Evolutionary conservation across 768 basidiomycete genomes (phyloP).

Genomic region (Mycena vitilis): DNA sequence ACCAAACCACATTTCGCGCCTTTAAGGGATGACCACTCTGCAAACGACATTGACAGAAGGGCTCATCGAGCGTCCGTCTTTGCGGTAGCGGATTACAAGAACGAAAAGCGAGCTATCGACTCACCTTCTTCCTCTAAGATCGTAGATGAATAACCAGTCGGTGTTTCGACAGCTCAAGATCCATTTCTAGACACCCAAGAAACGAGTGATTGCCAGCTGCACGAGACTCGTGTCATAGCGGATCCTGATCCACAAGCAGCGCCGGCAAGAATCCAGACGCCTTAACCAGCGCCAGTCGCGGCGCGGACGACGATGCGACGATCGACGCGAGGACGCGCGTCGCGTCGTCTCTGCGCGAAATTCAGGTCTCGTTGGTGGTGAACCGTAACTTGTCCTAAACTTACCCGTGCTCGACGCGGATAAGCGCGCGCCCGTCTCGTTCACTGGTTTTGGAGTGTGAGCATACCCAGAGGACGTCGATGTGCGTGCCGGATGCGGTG

Average conservation of each 20-base stretch:
- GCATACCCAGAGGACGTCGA: slow-evolving; percentile 72
- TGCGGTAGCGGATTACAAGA: no score
- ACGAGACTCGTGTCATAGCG: slow-evolving; percentile 3
- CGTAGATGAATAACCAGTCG: no score
- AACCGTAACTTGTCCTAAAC: no score
- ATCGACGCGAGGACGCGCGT: slow-evolving; percentile 49
- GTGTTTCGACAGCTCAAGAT: no score
- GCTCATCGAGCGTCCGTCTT: no score
- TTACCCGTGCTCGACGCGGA: slow-evolving; percentile 57
- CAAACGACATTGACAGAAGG: no score
- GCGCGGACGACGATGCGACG: slow-evolving; percentile 44
- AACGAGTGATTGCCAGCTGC: no score
- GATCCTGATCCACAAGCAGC: slow-evolving; percentile 39
- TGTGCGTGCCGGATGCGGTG: slow-evolving; percentile 59
- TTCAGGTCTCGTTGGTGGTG: background rate
- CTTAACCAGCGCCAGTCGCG: slow-evolving; percentile 49
- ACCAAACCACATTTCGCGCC: no score
- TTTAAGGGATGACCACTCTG: no score
- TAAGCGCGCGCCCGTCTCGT: slow-evolving; percentile 42
- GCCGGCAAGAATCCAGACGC: slow-evolving; percentile 58
- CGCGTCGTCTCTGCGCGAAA: slow-evolving; percentile 41
- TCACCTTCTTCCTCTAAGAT: no score
- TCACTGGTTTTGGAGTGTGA: slow-evolving; percentile 52
- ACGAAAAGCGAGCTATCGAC: no score
- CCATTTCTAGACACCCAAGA: no score